Evolutionary conservation across 2,329 filamentous ascomycete species (phyloP).

Genomic region (Monosporascus sp.): DNA sequence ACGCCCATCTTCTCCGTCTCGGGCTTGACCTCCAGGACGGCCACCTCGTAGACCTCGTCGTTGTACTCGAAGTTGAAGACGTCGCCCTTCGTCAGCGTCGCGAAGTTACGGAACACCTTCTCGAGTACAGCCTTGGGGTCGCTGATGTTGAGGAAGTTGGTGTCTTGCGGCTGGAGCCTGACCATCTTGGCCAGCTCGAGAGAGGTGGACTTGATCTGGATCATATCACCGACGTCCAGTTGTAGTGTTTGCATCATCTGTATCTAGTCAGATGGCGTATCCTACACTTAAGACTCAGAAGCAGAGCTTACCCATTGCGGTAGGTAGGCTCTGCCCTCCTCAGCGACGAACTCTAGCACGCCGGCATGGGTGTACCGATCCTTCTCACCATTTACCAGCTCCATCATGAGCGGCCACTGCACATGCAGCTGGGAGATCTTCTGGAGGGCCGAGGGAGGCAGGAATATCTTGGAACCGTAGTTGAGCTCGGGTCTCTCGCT

Average conservation of each 20-base stretch:
- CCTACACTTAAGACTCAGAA: neutral
- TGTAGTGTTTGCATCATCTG: constrained; percentile 90
- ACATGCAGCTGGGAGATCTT: constrained; percentile 95
- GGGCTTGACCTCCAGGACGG: constrained; percentile 89
- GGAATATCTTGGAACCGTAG: constrained; percentile 94
- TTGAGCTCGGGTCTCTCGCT: constrained; percentile 85
- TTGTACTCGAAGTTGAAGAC: constrained; percentile 97
- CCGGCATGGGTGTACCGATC: constrained; percentile 82
- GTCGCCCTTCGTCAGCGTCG: constrained; percentile 86
- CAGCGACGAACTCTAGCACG: constrained; percentile 94
- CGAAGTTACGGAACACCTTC: constrained; percentile 93
- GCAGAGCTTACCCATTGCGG: constrained; percentile 73
- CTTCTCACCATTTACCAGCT: constrained; percentile 83
- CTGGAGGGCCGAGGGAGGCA: constrained; percentile 93
- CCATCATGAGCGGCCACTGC: constrained; percentile 94
- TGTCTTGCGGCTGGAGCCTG: constrained; percentile 92
- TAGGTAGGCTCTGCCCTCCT: constrained; percentile 93
- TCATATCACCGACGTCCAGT: constrained; percentile 86
- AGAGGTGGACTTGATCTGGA: constrained; percentile 93
- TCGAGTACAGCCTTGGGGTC: constrained; percentile 97
- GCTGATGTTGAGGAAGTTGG: constrained; percentile 91
- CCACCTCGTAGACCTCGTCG: constrained; percentile 87
- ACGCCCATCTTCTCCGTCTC: constrained; percentile 77
- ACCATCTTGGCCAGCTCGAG: constrained; percentile 86
- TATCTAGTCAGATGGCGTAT: neutral